Evolutionary conservation across 768 basidiomycete genomes (phyloP).

Genomic region (Termitomyces sp.): DNA sequence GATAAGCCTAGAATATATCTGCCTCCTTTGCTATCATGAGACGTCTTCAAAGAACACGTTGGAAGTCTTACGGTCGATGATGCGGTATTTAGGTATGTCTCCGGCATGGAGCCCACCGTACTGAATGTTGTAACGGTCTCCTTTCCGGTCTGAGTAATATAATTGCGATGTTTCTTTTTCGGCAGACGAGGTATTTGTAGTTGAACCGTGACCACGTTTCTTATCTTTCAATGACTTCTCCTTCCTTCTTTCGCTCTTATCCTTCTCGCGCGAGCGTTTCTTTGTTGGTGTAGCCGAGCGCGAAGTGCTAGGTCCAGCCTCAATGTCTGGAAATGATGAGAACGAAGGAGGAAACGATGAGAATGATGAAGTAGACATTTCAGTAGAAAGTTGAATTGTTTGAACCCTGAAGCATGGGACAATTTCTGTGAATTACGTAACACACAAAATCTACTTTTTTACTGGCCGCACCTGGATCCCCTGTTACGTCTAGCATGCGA

Average conservation of each 20-base stretch:
- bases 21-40: constrained; percentile 55
- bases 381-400: neutral
- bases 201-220: constrained; percentile 20
- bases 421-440: constrained; percentile 7
- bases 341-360: constrained; percentile 63
- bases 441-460: constrained; percentile 6
- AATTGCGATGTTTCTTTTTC: constrained; percentile 20
- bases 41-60: constrained; percentile 18
- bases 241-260: constrained; percentile 18
- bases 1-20: constrained; percentile 60
- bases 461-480: neutral
- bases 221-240: constrained; percentile 19
- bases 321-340: constrained; percentile 63
- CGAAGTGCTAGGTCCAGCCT: constrained; percentile 33
- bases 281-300: constrained; percentile 8
- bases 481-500: constrained; percentile 52
- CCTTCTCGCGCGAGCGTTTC: constrained; percentile 17
- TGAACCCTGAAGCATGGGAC: neutral
- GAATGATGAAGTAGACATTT: constrained; percentile 52
- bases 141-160: constrained; percentile 64
- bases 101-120: constrained; percentile 62
- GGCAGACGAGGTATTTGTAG: constrained; percentile 17
- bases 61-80: constrained; percentile 47
- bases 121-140: constrained; percentile 58
- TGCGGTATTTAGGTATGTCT: constrained; percentile 61